Base-by-base conservation (phyloP, 2,329 filamentous ascomycete genomes). In the Microdochium bolleyi region DNA sequence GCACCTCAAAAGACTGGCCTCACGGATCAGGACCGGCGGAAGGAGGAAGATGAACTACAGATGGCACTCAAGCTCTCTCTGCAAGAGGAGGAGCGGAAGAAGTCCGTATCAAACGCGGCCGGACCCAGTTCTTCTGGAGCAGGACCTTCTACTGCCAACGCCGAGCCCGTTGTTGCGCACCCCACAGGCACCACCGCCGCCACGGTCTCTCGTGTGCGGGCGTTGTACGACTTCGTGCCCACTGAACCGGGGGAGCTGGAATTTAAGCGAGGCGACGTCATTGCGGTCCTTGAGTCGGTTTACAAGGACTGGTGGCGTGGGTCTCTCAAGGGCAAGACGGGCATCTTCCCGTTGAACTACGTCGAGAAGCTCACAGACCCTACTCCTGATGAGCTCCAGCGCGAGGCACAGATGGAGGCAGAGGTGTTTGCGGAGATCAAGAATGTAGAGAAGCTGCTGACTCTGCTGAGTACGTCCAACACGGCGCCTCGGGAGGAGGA, bases 251-350 rank as follows among this genome's bases (percentile, higher is more conserved):
- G 92, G 49, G 94, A 99, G 73, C 77, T 99, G 56, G 91, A 95
- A 61, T 99, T 99, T 69, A 88, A 92, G 61, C 96, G 95, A 73
- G 92, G 94, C 25, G 94, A 99, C 67, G 87, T 97, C 41, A 99
- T 99, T 68, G 92, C 94, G 1, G 94, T 99, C 16, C 78, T 99
- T 41, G 94, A 97, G 70, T 96, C 92, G 1, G 94, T 97, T 1
- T 99, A 95, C 74, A 99, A 97, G 71, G 94, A 99, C 70, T 99
- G 94, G 94, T 99, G 94, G 94, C 92, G 95, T 62, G 94, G 94
- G 1, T 95, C 92, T 44, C 75, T 99, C 54, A 85, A 92, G 65
- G 94, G 94, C 21, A 90, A 96, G 70, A 96, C 91, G 7, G 94
- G 94, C 61, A 99, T 99, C 58, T 99, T 99, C 70, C 94, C 94